Evolutionary conservation across 495 filamentous ascomycete genomes (phyloP).

Genomic region (Massariosphaeria phaeospora): DNA sequence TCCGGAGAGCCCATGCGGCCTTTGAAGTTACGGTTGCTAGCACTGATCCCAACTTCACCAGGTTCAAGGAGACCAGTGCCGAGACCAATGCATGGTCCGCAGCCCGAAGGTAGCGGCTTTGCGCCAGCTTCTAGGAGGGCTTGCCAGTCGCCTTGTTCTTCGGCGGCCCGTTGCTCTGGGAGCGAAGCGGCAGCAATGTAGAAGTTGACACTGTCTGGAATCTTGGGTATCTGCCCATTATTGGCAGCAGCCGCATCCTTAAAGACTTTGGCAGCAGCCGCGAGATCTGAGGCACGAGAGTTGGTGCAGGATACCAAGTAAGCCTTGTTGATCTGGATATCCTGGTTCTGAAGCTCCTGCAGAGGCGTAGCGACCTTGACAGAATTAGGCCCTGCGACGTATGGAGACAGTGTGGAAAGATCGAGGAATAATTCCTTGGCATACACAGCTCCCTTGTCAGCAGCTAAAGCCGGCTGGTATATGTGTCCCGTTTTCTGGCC

Average conservation of each 20-base stretch:
- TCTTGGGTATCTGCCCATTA: slow-evolving; percentile 58
- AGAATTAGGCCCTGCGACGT: slow-evolving; percentile 85
- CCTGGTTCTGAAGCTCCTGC: slow-evolving; percentile 60
- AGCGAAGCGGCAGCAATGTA: slow-evolving; percentile 88
- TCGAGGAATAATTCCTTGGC: slow-evolving; percentile 74
- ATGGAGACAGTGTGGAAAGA: slow-evolving; percentile 78
- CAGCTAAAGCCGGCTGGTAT: slow-evolving; percentile 45
- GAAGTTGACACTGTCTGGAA: slow-evolving; percentile 74
- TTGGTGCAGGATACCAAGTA: slow-evolving; percentile 95
- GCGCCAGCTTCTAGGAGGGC: slow-evolving; percentile 75
- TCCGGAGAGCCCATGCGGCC: slow-evolving; percentile 82
- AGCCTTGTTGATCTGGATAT: slow-evolving; percentile 76
- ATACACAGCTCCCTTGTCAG: slow-evolving; percentile 75
- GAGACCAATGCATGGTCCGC: slow-evolving; percentile 87
- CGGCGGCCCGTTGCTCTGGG: slow-evolving; percentile 71
- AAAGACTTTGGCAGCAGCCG: slow-evolving; percentile 81
- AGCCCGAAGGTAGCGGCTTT: slow-evolving; percentile 67
- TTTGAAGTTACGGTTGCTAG: slow-evolving; percentile 89
- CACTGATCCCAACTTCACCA: slow-evolving; percentile 84
- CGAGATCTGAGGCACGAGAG: slow-evolving; percentile 73
- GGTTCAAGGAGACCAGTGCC: slow-evolving; percentile 77
- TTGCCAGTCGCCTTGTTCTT: slow-evolving; percentile 86
- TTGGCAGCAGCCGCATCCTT: slow-evolving; percentile 60
- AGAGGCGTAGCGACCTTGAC: slow-evolving; percentile 84
- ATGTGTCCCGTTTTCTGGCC: slow-evolving; percentile 24